Conservation (phyloP, 2,329 filamentous ascomycete species). For the Cephalotrichum gorgonifer region DNA sequence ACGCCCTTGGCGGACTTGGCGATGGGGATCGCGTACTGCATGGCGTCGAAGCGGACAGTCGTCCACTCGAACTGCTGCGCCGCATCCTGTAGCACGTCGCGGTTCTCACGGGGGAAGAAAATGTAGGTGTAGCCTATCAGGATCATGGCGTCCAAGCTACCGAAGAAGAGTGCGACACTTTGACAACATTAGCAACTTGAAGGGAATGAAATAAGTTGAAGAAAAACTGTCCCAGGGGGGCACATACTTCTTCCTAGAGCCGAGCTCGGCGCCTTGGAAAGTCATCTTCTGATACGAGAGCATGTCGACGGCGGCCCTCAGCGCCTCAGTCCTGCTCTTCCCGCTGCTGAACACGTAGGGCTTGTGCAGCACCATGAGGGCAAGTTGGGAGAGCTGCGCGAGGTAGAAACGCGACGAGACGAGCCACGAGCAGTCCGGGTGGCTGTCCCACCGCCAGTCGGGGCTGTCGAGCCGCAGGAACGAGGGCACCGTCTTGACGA, state of each 20-base stretch:
- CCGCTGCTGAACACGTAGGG: slow-evolving; percentile 51
- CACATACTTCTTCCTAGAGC: slow-evolving; percentile 34
- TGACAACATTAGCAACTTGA: neutral
- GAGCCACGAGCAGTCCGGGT: slow-evolving; percentile 45
- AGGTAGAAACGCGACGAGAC: slow-evolving; percentile 31
- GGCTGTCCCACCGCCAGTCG: slow-evolving; percentile 44
- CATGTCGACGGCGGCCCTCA: slow-evolving; percentile 44
- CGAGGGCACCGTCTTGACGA: slow-evolving; percentile 38
- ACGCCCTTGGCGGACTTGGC: slow-evolving; percentile 45
- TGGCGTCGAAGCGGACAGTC: slow-evolving; percentile 46
- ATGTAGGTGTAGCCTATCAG: slow-evolving; percentile 52
- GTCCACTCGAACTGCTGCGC: slow-evolving; percentile 50
- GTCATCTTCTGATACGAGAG: slow-evolving; percentile 41
- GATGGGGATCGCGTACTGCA: slow-evolving; percentile 41
- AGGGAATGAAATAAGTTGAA: neutral
- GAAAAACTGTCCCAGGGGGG: slow-evolving; percentile 11
- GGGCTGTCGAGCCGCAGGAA: slow-evolving; percentile 44
- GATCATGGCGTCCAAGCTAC: slow-evolving; percentile 54
- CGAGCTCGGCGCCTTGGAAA: slow-evolving; percentile 35
- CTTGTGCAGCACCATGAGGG: slow-evolving; percentile 49
- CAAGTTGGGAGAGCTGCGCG: slow-evolving; percentile 39
- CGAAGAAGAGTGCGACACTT: slow-evolving; percentile 47
- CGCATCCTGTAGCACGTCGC: slow-evolving; percentile 32
- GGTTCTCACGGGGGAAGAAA: slow-evolving; percentile 45
- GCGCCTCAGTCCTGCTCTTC: slow-evolving; percentile 41